Conservation (phyloP, 78 protist species). For the Pelomyxa schiedti region DNA sequence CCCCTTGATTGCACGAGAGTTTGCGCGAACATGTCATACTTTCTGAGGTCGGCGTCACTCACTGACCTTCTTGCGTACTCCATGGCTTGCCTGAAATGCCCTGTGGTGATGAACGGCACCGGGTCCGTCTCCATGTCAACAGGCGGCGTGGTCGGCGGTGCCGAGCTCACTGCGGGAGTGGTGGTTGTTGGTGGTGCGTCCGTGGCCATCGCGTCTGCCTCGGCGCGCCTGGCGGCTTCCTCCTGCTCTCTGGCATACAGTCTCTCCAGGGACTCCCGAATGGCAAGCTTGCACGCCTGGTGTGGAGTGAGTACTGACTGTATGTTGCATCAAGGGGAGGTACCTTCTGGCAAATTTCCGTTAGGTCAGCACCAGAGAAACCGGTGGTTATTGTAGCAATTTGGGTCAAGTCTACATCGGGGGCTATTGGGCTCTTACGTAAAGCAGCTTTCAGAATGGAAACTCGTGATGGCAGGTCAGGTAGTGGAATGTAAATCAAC, state of each 20-base stretch:
- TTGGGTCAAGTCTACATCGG: slow-evolving; percentile 59
- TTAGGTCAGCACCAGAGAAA: slow-evolving; percentile 96
- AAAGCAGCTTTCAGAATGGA: slow-evolving; percentile 73
- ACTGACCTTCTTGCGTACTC: slow-evolving; percentile 79
- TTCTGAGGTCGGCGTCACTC: slow-evolving; percentile 14
- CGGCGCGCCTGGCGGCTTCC: slow-evolving; percentile 16
- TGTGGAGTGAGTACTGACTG: too few species aligned
- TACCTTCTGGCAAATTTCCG: slow-evolving; percentile 95
- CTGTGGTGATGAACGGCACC: slow-evolving; percentile 35
- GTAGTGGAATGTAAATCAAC: slow-evolving; percentile 93
- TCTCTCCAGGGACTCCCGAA: slow-evolving; percentile 74
- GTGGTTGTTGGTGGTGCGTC: too few species aligned
- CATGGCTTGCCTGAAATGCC: slow-evolving; percentile 86
- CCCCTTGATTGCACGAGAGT: slow-evolving; percentile 51
- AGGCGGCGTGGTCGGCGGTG: too few species aligned
- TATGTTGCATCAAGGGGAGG: too few species aligned
- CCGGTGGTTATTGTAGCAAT: slow-evolving; percentile 78
- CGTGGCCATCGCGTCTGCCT: slow-evolving; percentile 1
- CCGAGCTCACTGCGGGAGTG: too few species aligned
- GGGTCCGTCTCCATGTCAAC: slow-evolving; percentile 15
- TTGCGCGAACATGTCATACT: slow-evolving; percentile 73
- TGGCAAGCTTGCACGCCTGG: slow-evolving; percentile 84
- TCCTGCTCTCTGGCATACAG: slow-evolving; percentile 1
- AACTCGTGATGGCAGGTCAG: slow-evolving; percentile 76
- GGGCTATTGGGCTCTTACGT: slow-evolving; percentile 77